Evolutionary conservation across 2,329 filamentous ascomycete genomes (phyloP), one percentile per base, ranked within the genome.

Genomic region (Amauroascus verrucosus): DNA sequence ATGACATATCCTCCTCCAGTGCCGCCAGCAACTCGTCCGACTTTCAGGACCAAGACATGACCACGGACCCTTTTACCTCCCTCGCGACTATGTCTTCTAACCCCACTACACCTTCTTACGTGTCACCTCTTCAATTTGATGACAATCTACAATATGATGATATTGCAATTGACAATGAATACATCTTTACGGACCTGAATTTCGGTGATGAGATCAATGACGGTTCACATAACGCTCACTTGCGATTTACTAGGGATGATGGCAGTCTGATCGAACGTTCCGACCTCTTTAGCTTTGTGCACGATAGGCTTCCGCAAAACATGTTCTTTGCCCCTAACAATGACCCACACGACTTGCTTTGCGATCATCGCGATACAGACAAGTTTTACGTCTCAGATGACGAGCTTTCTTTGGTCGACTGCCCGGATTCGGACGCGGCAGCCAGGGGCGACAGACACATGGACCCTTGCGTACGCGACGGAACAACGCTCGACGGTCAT

Each of bases 371-470:
- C 20, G 51, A 56, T 41, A 53, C 52, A 8, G 53, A 56, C 8
- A 56, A 51, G 26, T 58, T 59, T 41, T 59, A 59, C 41, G 48
- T 47, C 3, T 54, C 58, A 14, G 58, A 59, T 18, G 56, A 59
- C 45, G 53, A 54, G 28, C 37, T 53, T 28, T 52, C 48, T 11
- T 33, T 54, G 7, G 51, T 30, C 22, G 49, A 55, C 40, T 28
- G 16, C 18, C 48, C 5, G 6, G 45, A 48, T 24, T 50, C 28
- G 3, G 30, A n/a, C n/a, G n/a, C 40, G 5, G 33, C 35, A 8
- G 20, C 22, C 24, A 6, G 14, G n/a, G 26, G 16, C 20, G 18
- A 20, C 40, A 33, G 6, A 13, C 14, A 16, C 24, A 20, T n/a
- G 30, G 43, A 40, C 18, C 13, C 32, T 18, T 2, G 22, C 24